phyloP scores from a whole-genome alignment of 352 stramenopile genomes.

The Hyaloperonospora arabidopsidis region DNA sequence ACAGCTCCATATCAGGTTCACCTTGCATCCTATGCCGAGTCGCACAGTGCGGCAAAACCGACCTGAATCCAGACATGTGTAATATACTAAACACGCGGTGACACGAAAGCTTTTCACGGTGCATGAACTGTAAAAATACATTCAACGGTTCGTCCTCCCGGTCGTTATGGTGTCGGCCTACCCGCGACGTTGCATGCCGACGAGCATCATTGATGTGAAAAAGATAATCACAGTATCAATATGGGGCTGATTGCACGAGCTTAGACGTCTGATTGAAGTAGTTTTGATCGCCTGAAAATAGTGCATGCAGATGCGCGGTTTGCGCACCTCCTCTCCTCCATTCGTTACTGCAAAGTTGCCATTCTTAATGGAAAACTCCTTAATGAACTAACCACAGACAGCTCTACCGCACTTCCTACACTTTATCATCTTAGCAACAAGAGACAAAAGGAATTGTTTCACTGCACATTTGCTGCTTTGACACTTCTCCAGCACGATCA shows the following conservation, averaged over 20 bases:
- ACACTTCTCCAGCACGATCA: slow-evolving; percentile 79
- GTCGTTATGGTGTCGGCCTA: slow-evolving; percentile 9
- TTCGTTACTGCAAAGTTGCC: slow-evolving; percentile 37
- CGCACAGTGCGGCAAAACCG: slow-evolving; percentile 13
- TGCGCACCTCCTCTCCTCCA: slow-evolving; percentile 41
- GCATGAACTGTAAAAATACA: slow-evolving; percentile 73
- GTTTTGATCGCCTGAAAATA: slow-evolving; percentile 74
- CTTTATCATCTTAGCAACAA: slow-evolving; percentile 70
- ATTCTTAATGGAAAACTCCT: slow-evolving; percentile 66
- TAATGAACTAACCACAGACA: slow-evolving; percentile 75
- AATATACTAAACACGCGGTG: slow-evolving; percentile 25
- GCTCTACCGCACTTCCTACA: slow-evolving; percentile 84
- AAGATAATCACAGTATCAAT: slow-evolving; percentile 47
- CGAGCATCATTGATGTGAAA: slow-evolving; percentile 64
- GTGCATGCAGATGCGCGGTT: slow-evolving; percentile 79
- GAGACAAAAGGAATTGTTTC: slow-evolving; percentile 75
- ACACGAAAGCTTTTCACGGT: slow-evolving; percentile 25
- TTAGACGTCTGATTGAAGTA: too few species aligned
- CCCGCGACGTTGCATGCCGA: slow-evolving; percentile 42
- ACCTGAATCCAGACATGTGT: slow-evolving; percentile 22
- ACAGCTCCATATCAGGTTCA: slow-evolving; percentile 19
- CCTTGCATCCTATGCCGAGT: slow-evolving; percentile 13
- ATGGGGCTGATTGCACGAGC: slow-evolving; percentile 40
- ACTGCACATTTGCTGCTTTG: slow-evolving; percentile 63
- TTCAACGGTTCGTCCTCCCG: slow-evolving; percentile 32